Evolutionary conservation across 805 yeast genomes (phyloP), one percentile per base, ranked within the genome.

Genomic region (Jamesozyma spencerorum): DNA sequence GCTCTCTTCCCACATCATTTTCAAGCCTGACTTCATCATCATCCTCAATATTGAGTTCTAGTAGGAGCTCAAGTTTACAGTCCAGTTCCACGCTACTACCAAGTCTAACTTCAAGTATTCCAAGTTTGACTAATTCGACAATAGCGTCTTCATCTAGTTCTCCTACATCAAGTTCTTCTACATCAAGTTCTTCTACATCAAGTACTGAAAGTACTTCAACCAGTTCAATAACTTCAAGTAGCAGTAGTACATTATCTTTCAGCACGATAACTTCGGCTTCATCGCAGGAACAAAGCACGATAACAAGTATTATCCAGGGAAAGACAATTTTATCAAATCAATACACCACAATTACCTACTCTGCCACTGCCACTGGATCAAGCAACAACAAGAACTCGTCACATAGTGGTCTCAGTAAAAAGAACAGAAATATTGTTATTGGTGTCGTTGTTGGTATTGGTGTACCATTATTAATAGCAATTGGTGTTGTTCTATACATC

Each of bases 381-480:
- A 31, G 56, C 2, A 53, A 53, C n/a, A 51, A 53, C 12, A 31
- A 37, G 14, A 15, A 37, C 29, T 33, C 40, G 14, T n/a, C 34
- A 20, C 37, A 47, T 29, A 33, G 46, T 2, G 79, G 80, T 0
- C 57, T 77, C 4, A 66, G 78, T 0, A 49, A 63, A 11, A 66
- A 70, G 36, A 59, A 70, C 43, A 68, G 71, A 41, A 70, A 69
- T 43, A 68, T 79, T 34, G 75, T 79, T 20, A 69, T 79, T 42
- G 86, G 86, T 24, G 77, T 77, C 42, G 79, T 75, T 14, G 81
- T 79, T 10, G 85, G 85, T 44, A 70, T 81, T 13, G 83, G 84
- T 39, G 75, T 79, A 0, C 82, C 87, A 2, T 51, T 72, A 1
- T 53, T 77, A 1, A 35, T 59, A 5, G 44, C 43, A 2, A 30